A percentile compares a stretch with the other conserved stretches of the same genome.
Conservation (phyloP, 2,329 filamentous ascomycete genomes). For the Colletotrichum liriopes region DNA sequence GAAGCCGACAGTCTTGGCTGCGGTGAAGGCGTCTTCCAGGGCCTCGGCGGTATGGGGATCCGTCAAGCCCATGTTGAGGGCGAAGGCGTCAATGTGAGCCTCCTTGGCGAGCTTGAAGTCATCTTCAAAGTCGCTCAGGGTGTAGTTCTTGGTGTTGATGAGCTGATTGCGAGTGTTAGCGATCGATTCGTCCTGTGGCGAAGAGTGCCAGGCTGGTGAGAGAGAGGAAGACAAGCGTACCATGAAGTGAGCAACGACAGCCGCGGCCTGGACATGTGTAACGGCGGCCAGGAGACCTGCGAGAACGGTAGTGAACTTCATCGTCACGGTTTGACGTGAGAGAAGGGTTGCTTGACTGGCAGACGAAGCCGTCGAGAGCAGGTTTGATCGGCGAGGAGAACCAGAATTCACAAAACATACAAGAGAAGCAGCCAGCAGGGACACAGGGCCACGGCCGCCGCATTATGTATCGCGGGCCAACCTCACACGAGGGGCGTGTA, state of each 20-base stretch:
- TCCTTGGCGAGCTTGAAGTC: conserved; percentile 63
- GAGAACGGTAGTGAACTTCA: conserved; percentile 27
- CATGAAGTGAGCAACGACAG: conserved; percentile 43
- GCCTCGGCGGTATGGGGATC: conserved; percentile 28
- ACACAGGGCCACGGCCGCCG: conserved; percentile 1
- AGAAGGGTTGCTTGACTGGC: conserved; percentile 2
- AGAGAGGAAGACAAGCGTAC: not conserved
- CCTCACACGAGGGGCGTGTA: conserved; percentile 13
- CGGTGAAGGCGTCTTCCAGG: conserved; percentile 35
- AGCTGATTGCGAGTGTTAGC: conserved; percentile 25
- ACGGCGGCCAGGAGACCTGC: conserved; percentile 31
- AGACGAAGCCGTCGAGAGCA: conserved; percentile 13
- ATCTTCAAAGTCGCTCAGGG: conserved; percentile 61
- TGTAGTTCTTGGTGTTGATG: conserved; percentile 45
- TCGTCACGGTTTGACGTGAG: conserved; percentile 25
- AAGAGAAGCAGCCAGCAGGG: conserved; percentile 2
- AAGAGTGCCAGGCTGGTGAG: not conserved
- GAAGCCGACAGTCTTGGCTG: conserved; percentile 46
- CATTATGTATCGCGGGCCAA: conserved; percentile 36
- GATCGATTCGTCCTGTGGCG: not conserved
- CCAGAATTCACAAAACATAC: not conserved
- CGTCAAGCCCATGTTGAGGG: conserved; percentile 39
- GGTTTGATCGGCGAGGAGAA: conserved; percentile 13
- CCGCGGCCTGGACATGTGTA: conserved; percentile 29
- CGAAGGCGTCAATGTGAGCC: conserved; percentile 54